Conservation (phyloP, 169 alveolate genomes). For the Ichthyophthirius multifiliis region DNA sequence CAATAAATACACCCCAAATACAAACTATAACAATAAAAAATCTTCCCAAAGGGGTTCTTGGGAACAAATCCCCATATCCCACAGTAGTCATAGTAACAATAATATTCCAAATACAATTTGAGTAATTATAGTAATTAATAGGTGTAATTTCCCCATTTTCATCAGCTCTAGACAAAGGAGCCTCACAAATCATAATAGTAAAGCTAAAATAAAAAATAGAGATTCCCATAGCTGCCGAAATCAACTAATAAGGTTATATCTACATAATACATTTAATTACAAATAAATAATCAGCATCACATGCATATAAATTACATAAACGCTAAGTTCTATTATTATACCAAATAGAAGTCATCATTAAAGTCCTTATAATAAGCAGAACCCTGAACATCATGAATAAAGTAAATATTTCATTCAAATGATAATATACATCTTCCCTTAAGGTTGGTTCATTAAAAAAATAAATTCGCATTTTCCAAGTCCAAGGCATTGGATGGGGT, state of each 20-base stretch:
- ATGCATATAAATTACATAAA: conserved; percentile 61
- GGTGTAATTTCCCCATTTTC: not conserved
- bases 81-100: conserved; percentile 73
- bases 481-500: conserved; percentile 20
- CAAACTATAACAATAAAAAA: conserved; percentile 64
- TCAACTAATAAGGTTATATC: conserved; percentile 45
- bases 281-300: conserved; percentile 52
- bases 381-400: conserved; percentile 18
- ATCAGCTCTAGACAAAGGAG: conserved; percentile 20
- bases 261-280: conserved; percentile 63
- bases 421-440: conserved; percentile 19
- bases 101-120: conserved; percentile 64
- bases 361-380: conserved; percentile 13
- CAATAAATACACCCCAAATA: conserved; percentile 74
- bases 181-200: conserved; percentile 56
- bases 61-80: conserved; percentile 81
- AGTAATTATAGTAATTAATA: conserved; percentile 13
- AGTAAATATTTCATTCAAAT: conserved; percentile 24
- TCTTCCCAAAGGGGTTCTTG: conserved; percentile 65
- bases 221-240: conserved; percentile 24
- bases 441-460: conserved; percentile 14
- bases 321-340: conserved; percentile 41
- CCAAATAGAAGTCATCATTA: conserved; percentile 23
- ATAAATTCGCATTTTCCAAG: not conserved
- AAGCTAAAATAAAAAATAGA: conserved; percentile 56